Base-by-base conservation (phyloP, 2,329 filamentous ascomycete species). In the Fusarium neocosmosporiellum region DNA sequence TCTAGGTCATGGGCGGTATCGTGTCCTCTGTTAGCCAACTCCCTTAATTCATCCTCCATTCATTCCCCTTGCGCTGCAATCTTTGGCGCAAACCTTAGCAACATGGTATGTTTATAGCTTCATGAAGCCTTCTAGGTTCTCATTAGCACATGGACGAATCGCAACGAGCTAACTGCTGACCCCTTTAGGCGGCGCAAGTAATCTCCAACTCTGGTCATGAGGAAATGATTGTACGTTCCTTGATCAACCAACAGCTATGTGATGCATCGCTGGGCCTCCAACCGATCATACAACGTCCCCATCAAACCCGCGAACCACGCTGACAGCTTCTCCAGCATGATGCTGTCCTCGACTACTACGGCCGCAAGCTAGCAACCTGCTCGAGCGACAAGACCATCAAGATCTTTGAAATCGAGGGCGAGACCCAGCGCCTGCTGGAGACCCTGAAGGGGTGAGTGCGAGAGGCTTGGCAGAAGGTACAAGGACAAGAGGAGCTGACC, bases 301-400 rank as follows among this genome's bases (percentile, higher is more conserved):
- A 24, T n/a, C n/a, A 41, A 64, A 31, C 58, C 36, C 58, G 57
- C 54, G 63, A 72, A 75, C 71, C 71, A 46, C 37, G 53, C 72
- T 75, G 63, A 75, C 75, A 67, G 66, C 66, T 58, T 63, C 36
- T 61, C 63, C 76, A 94, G 96, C 96, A 99, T 84, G 96, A 99
- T 89, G 96, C 96, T 74, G 96, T 97, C 75, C 92, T 99, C 81
- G 96, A 99, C 84, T 99, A 98, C 88, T 99, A 98, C 84, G 96
- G 96, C 80, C 92, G 96, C 76, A 93, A 96, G 80, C 91, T 99
- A 78, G 96, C 96, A 72, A 99, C 96, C 75, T 98, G 96, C 85
- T 98, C 95, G 37, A 98, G 96, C 75, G 96, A 99, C 85, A 95
- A 96, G 82, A 98, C 96, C 55, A 97, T 99, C 87, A 98, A 98